Evolutionary conservation across 371 early-diverging fungal species (phyloP), one percentile per base, ranked within the genome.

Genomic region (Mortierella sp.): DNA sequence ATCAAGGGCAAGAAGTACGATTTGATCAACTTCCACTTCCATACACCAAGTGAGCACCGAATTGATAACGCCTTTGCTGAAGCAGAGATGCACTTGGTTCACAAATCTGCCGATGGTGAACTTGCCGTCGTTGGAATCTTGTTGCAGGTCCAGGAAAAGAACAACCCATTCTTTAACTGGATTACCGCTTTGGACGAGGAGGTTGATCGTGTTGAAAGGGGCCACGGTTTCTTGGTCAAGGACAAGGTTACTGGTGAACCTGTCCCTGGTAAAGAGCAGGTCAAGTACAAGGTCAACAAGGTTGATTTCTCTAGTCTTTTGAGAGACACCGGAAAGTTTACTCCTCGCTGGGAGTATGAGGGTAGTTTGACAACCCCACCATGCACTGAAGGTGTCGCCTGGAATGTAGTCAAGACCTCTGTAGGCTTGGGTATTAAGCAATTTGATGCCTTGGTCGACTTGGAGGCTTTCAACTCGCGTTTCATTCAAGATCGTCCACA

Each of bases 281-380:
- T 73, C 61, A 77, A 78, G 72, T 76, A 76, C 66, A 78, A 72
- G 55, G 49, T 78, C 35, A 16, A 61, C 26, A 70, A 66, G 32
- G 43, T 86, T 24, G 78, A 84, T 39, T 72, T 84, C 28, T 62
- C 72, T 22, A 37, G 45, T 9, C 35, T 77, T 30, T 39, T 81
- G 58, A 70, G 58, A 57, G 26, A 62, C 40, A 65, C 68, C 1
- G 57, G 61, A 20, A 35, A 47, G 2, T 74, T 81, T 47, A 68
- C 73, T 0, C 45, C 73, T 40, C 71, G 77, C 18, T 87, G 75
- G 66, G 74, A 75, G 55, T 87, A 88, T 67, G 54, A 40, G 1
- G 89, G 89, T 12, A 80, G 81, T 40, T 68, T 88, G 66, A 88
- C 89, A 10, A 85, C 86, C 0, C 89, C 89, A 3, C 88, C 88